Base-by-base conservation (phyloP, 495 filamentous ascomycete species). In the Astrothelium subdiscretum region DNA sequence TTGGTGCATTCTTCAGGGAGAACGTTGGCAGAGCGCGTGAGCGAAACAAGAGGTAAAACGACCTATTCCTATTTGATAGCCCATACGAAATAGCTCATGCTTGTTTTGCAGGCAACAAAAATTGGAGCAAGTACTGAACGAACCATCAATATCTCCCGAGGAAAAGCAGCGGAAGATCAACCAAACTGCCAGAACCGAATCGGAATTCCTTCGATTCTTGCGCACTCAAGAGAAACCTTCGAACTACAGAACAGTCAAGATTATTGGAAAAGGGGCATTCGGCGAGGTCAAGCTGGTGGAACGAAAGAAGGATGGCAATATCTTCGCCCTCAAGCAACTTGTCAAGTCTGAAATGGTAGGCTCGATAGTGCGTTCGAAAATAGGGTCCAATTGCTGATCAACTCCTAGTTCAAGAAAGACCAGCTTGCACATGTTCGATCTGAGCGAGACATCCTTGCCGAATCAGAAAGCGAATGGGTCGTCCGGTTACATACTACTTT, bases 181-280 rank as follows among this genome's bases (percentile, higher is more conserved):
- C 59, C 84, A 84, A 58, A 85, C 90, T 60, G 85, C 88, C 57
- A 87, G 87, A 66, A 87, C 88, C 65, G 94, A 99, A 69, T 90
- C 88, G 12, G 85, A 87, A 62, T 99, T 94, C 75, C 80, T 99
- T 61, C 91, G 94, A 40, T 96, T 97, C 79, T 78, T 97, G 63
- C 86, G 94, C 57, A 96, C 94, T 51, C 91, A 90, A 73, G 90
- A 97, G 68, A 85, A 84, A 69, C 90, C 94, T 6, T 82, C 89
- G 60, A 96, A 97, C 77, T 99, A 96, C 80, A 81, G 84, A 65
- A 97, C 94, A 6, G 81, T 97, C 72, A 97, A 96, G 79, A 89
- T 97, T 66, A 97, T 99, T 69, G 94, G 94, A 69, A 99, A 97
- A 81, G 94, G 94, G 72, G 94, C 94, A 15, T 99, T 99, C 71